These are phyloP conservation scores for Teunomyces lycoperdinae DNA, from an alignment of 805 yeast genomes.

Conservation along the genomic window DNA sequence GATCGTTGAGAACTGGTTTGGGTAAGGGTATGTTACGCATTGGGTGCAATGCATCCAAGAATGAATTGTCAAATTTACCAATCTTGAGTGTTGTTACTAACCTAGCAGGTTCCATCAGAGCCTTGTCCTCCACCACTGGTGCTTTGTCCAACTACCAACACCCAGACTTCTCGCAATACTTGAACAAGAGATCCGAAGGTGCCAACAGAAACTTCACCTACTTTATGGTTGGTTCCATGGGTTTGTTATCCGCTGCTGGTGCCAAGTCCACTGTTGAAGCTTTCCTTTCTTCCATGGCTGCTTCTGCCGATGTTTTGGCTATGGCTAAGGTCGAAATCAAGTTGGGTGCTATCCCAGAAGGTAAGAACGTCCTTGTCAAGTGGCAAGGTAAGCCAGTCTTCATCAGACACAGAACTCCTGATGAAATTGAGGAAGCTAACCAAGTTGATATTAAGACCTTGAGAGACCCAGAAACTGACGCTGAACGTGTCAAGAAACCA, in stretches of 20 bases:
- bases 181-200: constrained; percentile 70
- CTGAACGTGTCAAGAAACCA: constrained; percentile 93
- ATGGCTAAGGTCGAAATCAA: constrained; percentile 99
- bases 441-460: constrained; percentile 67
- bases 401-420: constrained; percentile 95
- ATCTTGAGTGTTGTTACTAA: constrained; percentile 5
- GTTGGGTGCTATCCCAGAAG: constrained; percentile 89
- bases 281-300: constrained; percentile 89
- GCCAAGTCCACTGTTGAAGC: constrained; percentile 95
- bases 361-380: constrained; percentile 96
- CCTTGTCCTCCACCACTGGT: constrained; percentile 48
- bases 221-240: constrained; percentile 97
- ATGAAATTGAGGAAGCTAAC: constrained; percentile 94
- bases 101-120: constrained; percentile 38
- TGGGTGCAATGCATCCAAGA: background rate
- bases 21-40: constrained; percentile 33
- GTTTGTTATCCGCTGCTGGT: constrained; percentile 86
- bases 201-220: constrained; percentile 80
- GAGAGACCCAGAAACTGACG: constrained; percentile 93
- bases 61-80: background rate
- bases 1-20: constrained; percentile 43
- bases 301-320: constrained; percentile 98
- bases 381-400: constrained; percentile 99
- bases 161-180: constrained; percentile 82
- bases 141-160: constrained; percentile 80